A percentile compares a stretch with the other conserved stretches of the same genome.
Evolutionary conservation across 352 stramenopile species (phyloP).

Genomic region (Pythium folliculosum): DNA sequence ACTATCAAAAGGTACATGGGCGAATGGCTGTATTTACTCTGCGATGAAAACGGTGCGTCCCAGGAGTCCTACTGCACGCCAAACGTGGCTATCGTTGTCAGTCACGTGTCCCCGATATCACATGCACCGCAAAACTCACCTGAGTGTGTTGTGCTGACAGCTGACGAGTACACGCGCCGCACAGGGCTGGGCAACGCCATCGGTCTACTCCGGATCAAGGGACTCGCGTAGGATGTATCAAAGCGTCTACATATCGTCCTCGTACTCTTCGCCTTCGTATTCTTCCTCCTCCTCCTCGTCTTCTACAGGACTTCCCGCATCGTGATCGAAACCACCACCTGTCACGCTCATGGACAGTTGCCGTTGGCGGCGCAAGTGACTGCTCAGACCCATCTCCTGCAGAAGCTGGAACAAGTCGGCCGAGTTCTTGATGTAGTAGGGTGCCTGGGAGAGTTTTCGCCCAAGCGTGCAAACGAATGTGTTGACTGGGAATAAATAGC

Average conservation of each 20-base stretch:
- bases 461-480: slow-evolving; percentile 86
- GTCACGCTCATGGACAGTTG: slow-evolving; percentile 55
- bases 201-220: slow-evolving; percentile 69
- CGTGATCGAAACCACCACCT: slow-evolving; percentile 17
- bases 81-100: no score
- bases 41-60: slow-evolving; percentile 70
- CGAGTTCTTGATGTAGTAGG: slow-evolving; percentile 89
- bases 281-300: slow-evolving; percentile 25
- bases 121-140: slow-evolving; percentile 25
- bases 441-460: slow-evolving; percentile 78
- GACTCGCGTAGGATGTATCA: slow-evolving; percentile 34
- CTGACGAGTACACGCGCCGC: slow-evolving; percentile 69
- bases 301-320: slow-evolving; percentile 23
- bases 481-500: slow-evolving; percentile 79
- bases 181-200: slow-evolving; percentile 77
- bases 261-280: slow-evolving; percentile 25
- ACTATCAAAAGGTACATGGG: slow-evolving; percentile 66
- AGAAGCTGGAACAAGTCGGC: slow-evolving; percentile 82
- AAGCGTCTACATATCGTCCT: slow-evolving; percentile 23
- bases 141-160: slow-evolving; percentile 30
- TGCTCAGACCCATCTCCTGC: slow-evolving; percentile 85
- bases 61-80: not conserved
- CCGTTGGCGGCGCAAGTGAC: slow-evolving; percentile 73
- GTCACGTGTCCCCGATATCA: not conserved
- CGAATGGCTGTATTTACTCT: slow-evolving; percentile 77